Conservation (phyloP, 1,284 basidiomycete genomes). For the Rugosomyces carneus region DNA sequence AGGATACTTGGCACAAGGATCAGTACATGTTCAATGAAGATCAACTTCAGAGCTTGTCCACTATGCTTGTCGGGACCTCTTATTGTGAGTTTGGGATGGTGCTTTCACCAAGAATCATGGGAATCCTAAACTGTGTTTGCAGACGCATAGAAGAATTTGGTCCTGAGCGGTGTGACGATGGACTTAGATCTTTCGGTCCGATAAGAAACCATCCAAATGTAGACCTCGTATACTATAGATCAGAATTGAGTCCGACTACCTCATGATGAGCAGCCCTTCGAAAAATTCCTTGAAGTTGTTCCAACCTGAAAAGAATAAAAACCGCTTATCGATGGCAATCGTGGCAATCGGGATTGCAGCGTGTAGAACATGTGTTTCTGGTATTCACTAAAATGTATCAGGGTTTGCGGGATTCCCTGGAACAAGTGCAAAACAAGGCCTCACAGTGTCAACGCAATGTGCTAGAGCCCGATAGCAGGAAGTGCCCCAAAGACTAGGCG, state of each 20-base stretch:
- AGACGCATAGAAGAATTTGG: slow-evolving; percentile 22
- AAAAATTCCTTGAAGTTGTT: background rate
- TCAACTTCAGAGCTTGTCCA: slow-evolving; percentile 81
- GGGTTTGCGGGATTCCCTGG: slow-evolving; percentile 6
- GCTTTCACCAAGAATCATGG: background rate
- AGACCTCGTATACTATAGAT: background rate
- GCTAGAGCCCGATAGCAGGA: background rate
- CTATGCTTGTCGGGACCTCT: slow-evolving; percentile 86
- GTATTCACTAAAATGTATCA: slow-evolving; percentile 3
- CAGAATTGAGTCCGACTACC: background rate
- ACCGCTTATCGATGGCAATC: slow-evolving; percentile 17
- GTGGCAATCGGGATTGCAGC: slow-evolving; percentile 15
- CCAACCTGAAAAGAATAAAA: background rate
- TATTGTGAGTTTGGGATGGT: slow-evolving; percentile 64
- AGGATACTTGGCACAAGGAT: slow-evolving; percentile 93
- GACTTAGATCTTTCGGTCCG: background rate
- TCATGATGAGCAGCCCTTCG: background rate
- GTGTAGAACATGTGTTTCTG: slow-evolving; percentile 18
- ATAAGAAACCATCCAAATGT: background rate
- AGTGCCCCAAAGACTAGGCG: background rate
- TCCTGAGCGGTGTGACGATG: background rate
- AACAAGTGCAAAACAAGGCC: background rate
- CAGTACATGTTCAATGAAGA: slow-evolving; percentile 88
- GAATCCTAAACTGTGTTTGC: slow-evolving; percentile 2
- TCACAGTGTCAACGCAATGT: background rate